A percentile compares a stretch with the other conserved stretches of the same genome.
phyloP scores from a whole-genome alignment of 1,139 yeast genomes.

The Blastobotrys proliferans region DNA sequence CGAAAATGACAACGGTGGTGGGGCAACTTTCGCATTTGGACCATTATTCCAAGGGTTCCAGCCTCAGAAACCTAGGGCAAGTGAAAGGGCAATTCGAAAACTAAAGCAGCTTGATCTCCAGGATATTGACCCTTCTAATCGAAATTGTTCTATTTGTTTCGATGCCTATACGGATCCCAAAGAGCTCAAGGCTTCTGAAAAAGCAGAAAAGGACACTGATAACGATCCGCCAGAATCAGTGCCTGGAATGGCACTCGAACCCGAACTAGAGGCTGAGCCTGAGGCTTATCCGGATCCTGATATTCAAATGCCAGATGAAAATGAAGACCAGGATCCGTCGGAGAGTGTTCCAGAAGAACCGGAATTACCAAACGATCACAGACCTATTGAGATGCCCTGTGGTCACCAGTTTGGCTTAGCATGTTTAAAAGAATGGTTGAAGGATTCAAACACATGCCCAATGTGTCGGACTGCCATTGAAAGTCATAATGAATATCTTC shows the following conservation, averaged over 20 bases:
- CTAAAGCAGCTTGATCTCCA: conserved; percentile 27
- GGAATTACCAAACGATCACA: conserved; percentile 39
- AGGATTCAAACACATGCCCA: conserved; percentile 68
- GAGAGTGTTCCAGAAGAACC: conserved; percentile 11
- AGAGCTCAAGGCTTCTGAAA: conserved; percentile 1
- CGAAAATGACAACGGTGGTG: no score
- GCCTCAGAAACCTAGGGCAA: conserved; percentile 29
- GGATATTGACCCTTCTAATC: conserved; percentile 27
- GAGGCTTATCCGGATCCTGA: not conserved
- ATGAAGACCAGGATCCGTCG: conserved; percentile 6
- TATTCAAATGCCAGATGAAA: conserved; percentile 1
- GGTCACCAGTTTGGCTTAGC: conserved; percentile 71
- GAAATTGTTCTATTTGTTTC: conserved; percentile 36
- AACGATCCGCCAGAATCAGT: conserved; percentile 18
- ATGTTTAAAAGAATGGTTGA: conserved; percentile 75
- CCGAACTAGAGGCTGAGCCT: not conserved
- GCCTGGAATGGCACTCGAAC: conserved; percentile 2
- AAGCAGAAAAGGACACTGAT: no score
- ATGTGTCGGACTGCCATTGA: conserved; percentile 63
- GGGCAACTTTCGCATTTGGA: not conserved
- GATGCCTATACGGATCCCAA: conserved; percentile 25
- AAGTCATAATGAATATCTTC: conserved; percentile 27
- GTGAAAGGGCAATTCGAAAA: conserved; percentile 29
- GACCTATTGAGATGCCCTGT: conserved; percentile 74
- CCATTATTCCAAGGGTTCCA: conserved; percentile 1